Conservation (phyloP, 202 grass and related monocot genomes). For the Dendrocalamus latiflorus region DNA sequence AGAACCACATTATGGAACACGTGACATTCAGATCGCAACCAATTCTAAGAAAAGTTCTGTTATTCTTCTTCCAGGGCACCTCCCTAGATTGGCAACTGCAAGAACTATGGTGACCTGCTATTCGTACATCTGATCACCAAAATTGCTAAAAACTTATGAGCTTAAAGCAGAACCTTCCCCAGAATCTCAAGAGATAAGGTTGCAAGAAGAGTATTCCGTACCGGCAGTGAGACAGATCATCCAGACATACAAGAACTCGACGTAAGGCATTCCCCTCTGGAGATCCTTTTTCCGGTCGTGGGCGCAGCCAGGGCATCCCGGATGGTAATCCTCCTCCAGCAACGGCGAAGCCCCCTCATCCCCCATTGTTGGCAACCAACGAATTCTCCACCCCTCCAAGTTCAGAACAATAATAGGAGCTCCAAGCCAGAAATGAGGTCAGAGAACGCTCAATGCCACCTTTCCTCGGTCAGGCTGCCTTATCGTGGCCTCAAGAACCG, state of each 20-base stretch:
- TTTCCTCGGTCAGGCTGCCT: neutral
- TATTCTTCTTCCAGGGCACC: neutral
- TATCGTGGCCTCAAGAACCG: neutral
- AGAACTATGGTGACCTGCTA: neutral
- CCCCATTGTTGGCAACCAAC: neutral
- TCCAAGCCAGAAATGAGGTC: too few species aligned
- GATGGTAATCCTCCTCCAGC: neutral
- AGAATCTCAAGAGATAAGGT: neutral
- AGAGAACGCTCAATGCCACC: neutral
- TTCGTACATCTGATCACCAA: neutral
- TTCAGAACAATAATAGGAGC: neutral
- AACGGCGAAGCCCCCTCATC: neutral
- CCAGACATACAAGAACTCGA: constrained; percentile 53
- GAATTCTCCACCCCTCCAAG: neutral
- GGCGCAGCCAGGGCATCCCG: constrained; percentile 43
- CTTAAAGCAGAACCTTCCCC: neutral
- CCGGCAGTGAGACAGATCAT: constrained; percentile 39
- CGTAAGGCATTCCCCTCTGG: constrained; percentile 36
- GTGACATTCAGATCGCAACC: neutral
- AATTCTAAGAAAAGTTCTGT: neutral
- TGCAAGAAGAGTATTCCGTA: neutral
- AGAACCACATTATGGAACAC: neutral
- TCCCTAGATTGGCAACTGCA: neutral
- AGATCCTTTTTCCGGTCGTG: constrained; percentile 22
- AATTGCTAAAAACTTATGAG: neutral